Evolutionary conservation across 352 stramenopile species (phyloP).

Genomic region (Globisporangium spiculum): DNA sequence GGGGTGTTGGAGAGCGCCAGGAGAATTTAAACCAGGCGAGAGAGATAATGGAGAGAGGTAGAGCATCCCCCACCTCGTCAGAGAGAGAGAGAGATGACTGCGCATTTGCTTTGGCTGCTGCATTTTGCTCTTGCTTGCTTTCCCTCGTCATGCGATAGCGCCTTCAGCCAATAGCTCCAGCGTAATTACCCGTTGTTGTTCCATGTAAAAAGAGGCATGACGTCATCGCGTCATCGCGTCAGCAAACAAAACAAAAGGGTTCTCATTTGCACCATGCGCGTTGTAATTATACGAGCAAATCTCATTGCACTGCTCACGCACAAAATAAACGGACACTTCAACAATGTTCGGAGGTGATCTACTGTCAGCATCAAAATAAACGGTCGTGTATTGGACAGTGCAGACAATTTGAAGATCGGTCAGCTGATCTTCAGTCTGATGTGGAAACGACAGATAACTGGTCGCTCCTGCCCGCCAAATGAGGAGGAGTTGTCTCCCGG

Average conservation of each 20-base stretch:
- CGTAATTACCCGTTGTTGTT: constrained; percentile 14
- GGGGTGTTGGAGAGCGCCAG: neutral
- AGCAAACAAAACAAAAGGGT: neutral
- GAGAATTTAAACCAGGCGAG: neutral
- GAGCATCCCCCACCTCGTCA: neutral
- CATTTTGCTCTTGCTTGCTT: neutral
- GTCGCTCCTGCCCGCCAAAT: neutral
- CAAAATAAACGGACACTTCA: neutral
- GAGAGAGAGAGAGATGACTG: constrained; percentile 2
- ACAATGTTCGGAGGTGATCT: neutral
- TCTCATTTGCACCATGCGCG: neutral
- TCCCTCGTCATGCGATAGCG: neutral
- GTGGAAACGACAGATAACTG: neutral
- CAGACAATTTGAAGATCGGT: neutral
- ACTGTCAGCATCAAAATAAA: constrained; percentile 1
- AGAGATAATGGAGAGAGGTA: neutral
- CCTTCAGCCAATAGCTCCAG: constrained; percentile 9
- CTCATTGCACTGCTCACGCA: neutral
- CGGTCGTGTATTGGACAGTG: neutral
- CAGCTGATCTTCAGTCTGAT: neutral
- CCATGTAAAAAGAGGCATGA: constrained; percentile 14
- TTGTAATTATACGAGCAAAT: neutral
- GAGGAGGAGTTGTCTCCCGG: neutral
- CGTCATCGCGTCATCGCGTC: constrained; percentile 17
- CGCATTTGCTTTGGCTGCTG: neutral